Base-by-base conservation (phyloP, 176 grass and related monocot species). In the Triticum timopheevii region DNA sequence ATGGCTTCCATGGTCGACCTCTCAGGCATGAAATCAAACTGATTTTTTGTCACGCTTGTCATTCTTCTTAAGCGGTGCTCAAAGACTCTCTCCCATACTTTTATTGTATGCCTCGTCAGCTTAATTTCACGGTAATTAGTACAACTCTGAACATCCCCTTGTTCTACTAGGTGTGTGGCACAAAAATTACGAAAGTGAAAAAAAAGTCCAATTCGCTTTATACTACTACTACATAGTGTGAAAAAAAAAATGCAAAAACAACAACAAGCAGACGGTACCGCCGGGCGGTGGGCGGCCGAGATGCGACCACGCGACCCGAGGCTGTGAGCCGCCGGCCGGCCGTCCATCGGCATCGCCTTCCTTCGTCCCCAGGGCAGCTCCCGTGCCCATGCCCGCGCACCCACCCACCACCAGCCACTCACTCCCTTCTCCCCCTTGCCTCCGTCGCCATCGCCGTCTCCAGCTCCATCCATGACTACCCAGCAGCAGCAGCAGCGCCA, bases 301-400 rank as follows among this genome's bases (percentile, higher is more conserved):
- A 70, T 36, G 68, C 34, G 68, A 70, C 68, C 68, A 70, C 68
- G 68, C 68, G 34, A 39, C 0, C 67, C 17, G 24, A 34, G 65
- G 28, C 65, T 13, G 16, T 68, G 13, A 17, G 31, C 65, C 65
- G 65, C 31, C 65, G 65, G 65, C 65, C 65, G 31, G 19, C 68
- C 36, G 34, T 39, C 68, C 68, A 20, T 70, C 68, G 68, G 34
- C 68, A n/a, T 70, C 68, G 34, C 9, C 36, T 70, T 70, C 19
- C 68, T 70, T 70, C 68, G 34, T n/a, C 68, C 10, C 34, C 68
- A 70, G 68, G 68, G 68, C 68, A 70, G 34, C 20, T 70, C 68
- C 68, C 68, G 68, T 70, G 67, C 19, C 5, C 49, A 15, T 17
- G 50, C 50, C 50, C 65, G 16, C 65, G 3, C 65, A 68, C 30